These are phyloP conservation scores for Globisporangium parvum DNA, from an alignment of 352 stramenopile species.

Conservation along the genomic window DNA sequence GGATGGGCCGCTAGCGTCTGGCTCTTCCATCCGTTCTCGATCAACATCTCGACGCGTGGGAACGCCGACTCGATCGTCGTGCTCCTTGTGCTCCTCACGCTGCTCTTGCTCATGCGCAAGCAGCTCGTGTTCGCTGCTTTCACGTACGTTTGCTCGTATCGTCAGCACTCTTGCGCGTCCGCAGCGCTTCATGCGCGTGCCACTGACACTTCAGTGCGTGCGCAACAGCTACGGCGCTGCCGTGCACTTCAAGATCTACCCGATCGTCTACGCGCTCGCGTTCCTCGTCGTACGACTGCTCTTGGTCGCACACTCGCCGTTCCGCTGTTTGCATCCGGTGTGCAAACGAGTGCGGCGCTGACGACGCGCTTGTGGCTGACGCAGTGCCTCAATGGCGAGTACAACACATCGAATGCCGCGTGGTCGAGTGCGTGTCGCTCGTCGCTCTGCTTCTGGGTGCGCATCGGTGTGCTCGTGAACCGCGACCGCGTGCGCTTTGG, in stretches of 20 bases:
- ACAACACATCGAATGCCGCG: conserved; percentile 38
- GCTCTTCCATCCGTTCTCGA: conserved; percentile 97
- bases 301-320: too few species aligned
- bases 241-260: conserved; percentile 99
- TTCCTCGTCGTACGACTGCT: conserved; percentile 67
- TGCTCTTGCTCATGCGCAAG: conserved; percentile 82
- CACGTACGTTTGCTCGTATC: conserved; percentile 29
- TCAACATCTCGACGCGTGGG: conserved; percentile 99
- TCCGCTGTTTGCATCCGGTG: too few species aligned
- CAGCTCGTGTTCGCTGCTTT: conserved; percentile 64
- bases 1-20: conserved; percentile 59
- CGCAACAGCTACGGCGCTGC: conserved; percentile 87
- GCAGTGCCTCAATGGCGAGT: conserved; percentile 73
- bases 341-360: too few species aligned
- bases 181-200: too few species aligned
- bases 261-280: conserved; percentile 94
- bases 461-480: conserved; percentile 47
- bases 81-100: conserved; percentile 90
- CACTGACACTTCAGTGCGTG: neutral
- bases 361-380: neutral
- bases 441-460: conserved; percentile 47
- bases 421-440: conserved; percentile 40
- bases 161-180: neutral
- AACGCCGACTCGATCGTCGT: conserved; percentile 95
- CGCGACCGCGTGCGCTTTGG: conserved; percentile 87